These are phyloP conservation scores for Trichoderma sp. DNA, from an alignment of 2,329 filamentous ascomycete species.

Conservation along the genomic window DNA sequence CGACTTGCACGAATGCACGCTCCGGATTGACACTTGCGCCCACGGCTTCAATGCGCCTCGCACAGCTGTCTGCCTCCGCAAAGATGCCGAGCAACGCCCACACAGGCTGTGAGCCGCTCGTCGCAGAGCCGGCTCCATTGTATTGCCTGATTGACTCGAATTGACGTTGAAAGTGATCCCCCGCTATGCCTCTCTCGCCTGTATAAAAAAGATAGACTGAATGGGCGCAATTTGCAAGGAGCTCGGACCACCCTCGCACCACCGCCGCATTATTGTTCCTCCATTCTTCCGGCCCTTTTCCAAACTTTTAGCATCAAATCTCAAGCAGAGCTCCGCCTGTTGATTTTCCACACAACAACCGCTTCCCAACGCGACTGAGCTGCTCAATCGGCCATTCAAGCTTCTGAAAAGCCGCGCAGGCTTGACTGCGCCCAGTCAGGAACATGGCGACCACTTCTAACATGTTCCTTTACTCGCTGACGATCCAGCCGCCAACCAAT, in stretches of 20 bases:
- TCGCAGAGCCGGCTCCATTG: constrained; percentile 42
- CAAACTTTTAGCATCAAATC: constrained; percentile 30
- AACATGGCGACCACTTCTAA: constrained; percentile 95
- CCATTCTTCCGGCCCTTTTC: constrained; percentile 27
- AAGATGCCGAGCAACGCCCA: constrained; percentile 38
- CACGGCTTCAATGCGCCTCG: constrained; percentile 27
- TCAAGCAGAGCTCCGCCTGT: constrained; percentile 27
- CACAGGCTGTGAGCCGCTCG: constrained; percentile 40
- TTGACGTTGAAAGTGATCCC: constrained; percentile 3
- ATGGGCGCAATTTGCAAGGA: constrained; percentile 21
- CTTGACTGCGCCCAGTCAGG: constrained; percentile 47
- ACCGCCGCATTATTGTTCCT: constrained; percentile 37
- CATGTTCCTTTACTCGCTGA: constrained; percentile 98
- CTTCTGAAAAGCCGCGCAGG: constrained; percentile 45
- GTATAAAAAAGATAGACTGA: background rate
- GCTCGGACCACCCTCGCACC: constrained; percentile 30
- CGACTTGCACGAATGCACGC: constrained; percentile 29
- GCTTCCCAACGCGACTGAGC: constrained; percentile 26
- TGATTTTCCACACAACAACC: constrained; percentile 23
- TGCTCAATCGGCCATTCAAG: constrained; percentile 28
- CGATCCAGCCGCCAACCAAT: constrained; percentile 86
- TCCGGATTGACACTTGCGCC: constrained; percentile 30
- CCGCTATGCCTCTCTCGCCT: constrained; percentile 1
- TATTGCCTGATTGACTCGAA: constrained; percentile 21
- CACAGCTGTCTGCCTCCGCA: constrained; percentile 31